A percentile compares a stretch with the other conserved stretches of the same genome.
Evolutionary conservation across 176 grass and related monocot genomes (phyloP).

Genomic region (Stipa capillata): DNA sequence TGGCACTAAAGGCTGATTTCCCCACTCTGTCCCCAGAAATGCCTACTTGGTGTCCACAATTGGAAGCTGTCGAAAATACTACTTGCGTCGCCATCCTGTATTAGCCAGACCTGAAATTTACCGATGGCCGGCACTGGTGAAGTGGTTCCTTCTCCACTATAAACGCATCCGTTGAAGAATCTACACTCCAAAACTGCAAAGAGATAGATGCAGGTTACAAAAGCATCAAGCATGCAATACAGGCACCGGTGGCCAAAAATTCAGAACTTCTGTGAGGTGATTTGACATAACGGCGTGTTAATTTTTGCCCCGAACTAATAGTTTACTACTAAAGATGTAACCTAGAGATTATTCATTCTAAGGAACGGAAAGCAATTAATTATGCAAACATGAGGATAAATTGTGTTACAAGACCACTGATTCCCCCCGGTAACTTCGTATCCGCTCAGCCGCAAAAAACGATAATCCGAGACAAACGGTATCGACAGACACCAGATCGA

Average conservation of each 20-base stretch:
- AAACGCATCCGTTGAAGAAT: background rate
- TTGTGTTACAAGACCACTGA: background rate
- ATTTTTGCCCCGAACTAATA: background rate
- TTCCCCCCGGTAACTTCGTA: background rate
- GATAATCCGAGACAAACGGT: too few relatives aligned
- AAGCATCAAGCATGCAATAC: background rate
- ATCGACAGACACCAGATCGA: background rate
- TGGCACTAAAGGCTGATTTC: background rate
- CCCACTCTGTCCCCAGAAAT: background rate
- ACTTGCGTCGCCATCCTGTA: background rate
- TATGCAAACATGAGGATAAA: background rate
- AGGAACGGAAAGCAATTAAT: background rate
- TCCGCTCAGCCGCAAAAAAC: background rate
- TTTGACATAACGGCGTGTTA: background rate
- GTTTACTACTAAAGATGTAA: background rate
- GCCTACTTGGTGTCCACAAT: background rate
- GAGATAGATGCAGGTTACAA: background rate
- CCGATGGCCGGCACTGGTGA: background rate
- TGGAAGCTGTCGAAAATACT: background rate
- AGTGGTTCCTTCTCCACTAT: background rate
- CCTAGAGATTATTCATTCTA: background rate
- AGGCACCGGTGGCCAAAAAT: background rate
- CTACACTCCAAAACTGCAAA: background rate
- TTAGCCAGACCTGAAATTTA: background rate
- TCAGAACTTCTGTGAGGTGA: background rate